Evolutionary conservation across 257 asterid genomes (phyloP).

Genomic region (Knoxia roxburghii): DNA sequence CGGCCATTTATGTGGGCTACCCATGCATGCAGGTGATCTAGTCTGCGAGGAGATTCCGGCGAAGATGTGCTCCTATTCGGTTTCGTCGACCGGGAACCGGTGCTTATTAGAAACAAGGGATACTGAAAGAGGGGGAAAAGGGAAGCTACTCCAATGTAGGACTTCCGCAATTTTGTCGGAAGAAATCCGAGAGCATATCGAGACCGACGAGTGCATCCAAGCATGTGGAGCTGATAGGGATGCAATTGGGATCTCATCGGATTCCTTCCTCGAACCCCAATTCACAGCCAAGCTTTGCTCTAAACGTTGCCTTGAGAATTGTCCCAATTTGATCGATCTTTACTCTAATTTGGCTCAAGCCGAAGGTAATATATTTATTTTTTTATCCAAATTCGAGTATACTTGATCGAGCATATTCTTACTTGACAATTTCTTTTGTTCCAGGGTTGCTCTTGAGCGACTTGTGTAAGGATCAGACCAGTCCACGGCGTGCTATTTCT

Average conservation of each 20-base stretch:
- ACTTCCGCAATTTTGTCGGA: slow-evolving; percentile 22
- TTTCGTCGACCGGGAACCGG: slow-evolving; percentile 30
- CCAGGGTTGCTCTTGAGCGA: not conserved
- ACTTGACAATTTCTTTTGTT: too few species aligned
- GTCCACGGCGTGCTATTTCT: not conserved
- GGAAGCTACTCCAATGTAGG: slow-evolving; percentile 22
- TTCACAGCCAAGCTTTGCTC: slow-evolving; percentile 60
- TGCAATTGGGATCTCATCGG: slow-evolving; percentile 33
- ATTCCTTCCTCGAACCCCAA: slow-evolving; percentile 42
- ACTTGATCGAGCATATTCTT: too few species aligned
- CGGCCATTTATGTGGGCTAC: too few species aligned
- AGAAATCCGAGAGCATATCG: slow-evolving; percentile 16
- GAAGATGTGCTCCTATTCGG: slow-evolving; percentile 30
- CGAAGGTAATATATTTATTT: too few species aligned
- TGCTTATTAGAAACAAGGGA: slow-evolving; percentile 31
- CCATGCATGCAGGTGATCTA: slow-evolving; percentile 29
- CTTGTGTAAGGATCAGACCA: slow-evolving; percentile 2
- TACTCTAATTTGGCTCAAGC: slow-evolving; percentile 65
- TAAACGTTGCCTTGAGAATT: slow-evolving; percentile 45
- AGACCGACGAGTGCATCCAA: slow-evolving; percentile 27
- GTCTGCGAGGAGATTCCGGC: slow-evolving; percentile 28
- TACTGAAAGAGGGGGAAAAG: slow-evolving; percentile 42
- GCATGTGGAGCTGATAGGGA: slow-evolving; percentile 31
- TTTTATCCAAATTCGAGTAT: too few species aligned
- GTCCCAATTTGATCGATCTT: slow-evolving; percentile 71